Conservation (phyloP, 1,139 yeast species). For the Yamadazyma siamensis region DNA sequence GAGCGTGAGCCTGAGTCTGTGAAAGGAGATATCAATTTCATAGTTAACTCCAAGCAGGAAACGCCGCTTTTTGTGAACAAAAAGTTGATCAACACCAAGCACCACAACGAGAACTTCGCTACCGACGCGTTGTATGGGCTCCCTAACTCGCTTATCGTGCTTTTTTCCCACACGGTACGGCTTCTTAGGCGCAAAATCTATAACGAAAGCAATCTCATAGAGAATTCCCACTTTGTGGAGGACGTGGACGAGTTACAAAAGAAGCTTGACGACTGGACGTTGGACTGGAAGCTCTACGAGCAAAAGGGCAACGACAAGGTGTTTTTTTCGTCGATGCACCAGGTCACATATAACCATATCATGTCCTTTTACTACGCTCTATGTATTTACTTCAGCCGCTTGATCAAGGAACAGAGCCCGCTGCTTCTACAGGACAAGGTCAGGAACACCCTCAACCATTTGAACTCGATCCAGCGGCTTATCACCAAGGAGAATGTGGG, state of each 20-base stretch:
- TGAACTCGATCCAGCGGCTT: constrained; percentile 60
- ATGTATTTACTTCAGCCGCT: constrained; percentile 69
- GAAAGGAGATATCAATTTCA: constrained; percentile 11
- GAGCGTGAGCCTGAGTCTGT: neutral
- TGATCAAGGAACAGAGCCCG: constrained; percentile 55
- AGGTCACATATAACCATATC: constrained; percentile 79
- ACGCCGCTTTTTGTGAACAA: constrained; percentile 44
- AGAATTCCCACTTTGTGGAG: constrained; percentile 39
- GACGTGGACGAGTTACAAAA: constrained; percentile 48
- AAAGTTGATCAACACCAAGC: constrained; percentile 42
- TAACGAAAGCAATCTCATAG: constrained; percentile 15
- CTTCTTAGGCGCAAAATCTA: constrained; percentile 60
- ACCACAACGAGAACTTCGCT: constrained; percentile 56
- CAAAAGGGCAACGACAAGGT: constrained; percentile 18
- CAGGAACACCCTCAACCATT: constrained; percentile 56
- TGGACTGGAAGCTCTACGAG: constrained; percentile 55
- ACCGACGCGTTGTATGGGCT: constrained; percentile 82
- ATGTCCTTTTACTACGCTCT: constrained; percentile 76
- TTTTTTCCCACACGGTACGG: constrained; percentile 70
- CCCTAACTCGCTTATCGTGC: constrained; percentile 72
- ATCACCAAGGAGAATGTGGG: constrained; percentile 52
- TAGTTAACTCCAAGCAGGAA: constrained; percentile 18
- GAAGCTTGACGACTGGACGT: constrained; percentile 58
- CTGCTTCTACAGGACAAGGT: constrained; percentile 58
- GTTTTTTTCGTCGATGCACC: constrained; percentile 56